phyloP scores from a whole-genome alignment of 768 basidiomycete genomes.

The Leccinellum rugosiceps region DNA sequence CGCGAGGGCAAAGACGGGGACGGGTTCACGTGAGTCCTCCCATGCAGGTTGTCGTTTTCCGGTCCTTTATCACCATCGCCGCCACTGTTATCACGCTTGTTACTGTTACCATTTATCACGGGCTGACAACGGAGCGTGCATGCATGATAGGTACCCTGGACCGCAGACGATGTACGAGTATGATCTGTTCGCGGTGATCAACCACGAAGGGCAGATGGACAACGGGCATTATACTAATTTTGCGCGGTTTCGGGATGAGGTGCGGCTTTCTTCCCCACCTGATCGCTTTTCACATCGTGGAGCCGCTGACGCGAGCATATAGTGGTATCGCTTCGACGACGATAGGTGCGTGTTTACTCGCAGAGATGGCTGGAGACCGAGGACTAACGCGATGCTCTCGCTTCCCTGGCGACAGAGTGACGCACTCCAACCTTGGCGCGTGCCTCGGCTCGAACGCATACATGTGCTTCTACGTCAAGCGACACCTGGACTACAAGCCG shows the following conservation, averaged over 20 bases:
- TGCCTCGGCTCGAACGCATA: conserved; percentile 77
- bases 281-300: background rate
- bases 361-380: background rate
- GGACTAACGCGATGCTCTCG: background rate
- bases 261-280: conserved; percentile 34
- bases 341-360: conserved; percentile 62
- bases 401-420: no score
- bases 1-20: conserved; percentile 41
- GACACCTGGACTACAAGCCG: conserved; percentile 81
- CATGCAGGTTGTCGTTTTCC: background rate
- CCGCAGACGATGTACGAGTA: conserved; percentile 79
- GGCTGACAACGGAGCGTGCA: background rate
- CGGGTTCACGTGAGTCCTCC: conserved; percentile 20
- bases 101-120: no score
- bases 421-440: conserved; percentile 60
- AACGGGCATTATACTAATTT: conserved; percentile 94
- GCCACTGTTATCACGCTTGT: background rate
- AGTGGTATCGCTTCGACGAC: conserved; percentile 96
- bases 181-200: conserved; percentile 90
- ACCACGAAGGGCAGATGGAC: conserved; percentile 91
- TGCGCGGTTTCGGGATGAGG: conserved; percentile 81
- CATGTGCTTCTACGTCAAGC: conserved; percentile 96
- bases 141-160: conserved; percentile 40
- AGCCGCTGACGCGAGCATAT: background rate
- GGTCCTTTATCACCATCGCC: background rate